A percentile compares a stretch with the other conserved stretches of the same genome.
Conservation (phyloP, 768 basidiomycete species). For the Macrolepiota albuminosa region DNA sequence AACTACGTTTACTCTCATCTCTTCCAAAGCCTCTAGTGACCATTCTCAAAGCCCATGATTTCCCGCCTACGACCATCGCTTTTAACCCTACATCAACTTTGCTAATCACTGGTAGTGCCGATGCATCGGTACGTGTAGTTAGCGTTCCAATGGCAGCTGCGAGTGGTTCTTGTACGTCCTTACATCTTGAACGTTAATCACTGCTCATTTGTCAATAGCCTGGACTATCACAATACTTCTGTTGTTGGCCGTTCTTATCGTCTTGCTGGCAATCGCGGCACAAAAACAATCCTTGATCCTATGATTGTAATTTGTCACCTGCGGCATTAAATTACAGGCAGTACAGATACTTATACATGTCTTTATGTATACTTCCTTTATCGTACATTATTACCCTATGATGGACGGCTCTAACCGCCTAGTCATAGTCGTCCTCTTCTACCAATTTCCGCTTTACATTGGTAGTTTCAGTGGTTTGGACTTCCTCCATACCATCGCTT, state of each 20-base stretch:
- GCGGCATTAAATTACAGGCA: constrained; percentile 6
- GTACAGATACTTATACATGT: constrained; percentile 6
- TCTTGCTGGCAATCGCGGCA: constrained; percentile 38
- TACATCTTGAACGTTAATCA: background rate
- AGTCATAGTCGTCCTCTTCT: constrained; percentile 87
- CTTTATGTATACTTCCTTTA: constrained; percentile 1
- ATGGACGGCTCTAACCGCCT: constrained; percentile 9
- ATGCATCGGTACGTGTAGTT: constrained; percentile 80
- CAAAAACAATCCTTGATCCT: constrained; percentile 24
- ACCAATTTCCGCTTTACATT: constrained; percentile 78
- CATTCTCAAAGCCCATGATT: constrained; percentile 92
- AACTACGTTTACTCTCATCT: background rate
- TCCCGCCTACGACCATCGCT: constrained; percentile 83
- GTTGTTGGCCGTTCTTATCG: constrained; percentile 36
- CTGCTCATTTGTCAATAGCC: constrained; percentile 7
- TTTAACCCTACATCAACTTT: constrained; percentile 84
- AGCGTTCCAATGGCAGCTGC: constrained; percentile 53
- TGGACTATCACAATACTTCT: constrained; percentile 29
- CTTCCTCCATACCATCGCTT: constrained; percentile 80
- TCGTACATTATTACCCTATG: constrained; percentile 13
- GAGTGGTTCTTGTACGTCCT: constrained; percentile 47
- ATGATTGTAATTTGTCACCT: constrained; percentile 2
- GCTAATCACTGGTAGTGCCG: constrained; percentile 86
- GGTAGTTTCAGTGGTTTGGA: constrained; percentile 42
- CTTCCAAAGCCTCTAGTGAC: constrained; percentile 67